Conservation (phyloP, 2,329 filamentous ascomycete species). For the Gliomastix tumulicola region DNA sequence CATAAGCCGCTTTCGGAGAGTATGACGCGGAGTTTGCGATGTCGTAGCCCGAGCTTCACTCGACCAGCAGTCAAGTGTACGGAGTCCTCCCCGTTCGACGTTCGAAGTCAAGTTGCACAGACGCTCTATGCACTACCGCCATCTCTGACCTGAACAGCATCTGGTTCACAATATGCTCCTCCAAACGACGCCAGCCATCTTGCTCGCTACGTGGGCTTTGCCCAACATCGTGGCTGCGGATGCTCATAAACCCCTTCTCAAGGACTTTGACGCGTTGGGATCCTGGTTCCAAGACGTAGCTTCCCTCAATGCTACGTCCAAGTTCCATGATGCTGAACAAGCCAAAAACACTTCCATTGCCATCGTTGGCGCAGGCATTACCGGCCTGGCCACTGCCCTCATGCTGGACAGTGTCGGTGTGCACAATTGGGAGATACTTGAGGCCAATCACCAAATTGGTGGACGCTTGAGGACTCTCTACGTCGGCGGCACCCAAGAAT, state of each 20-base stretch:
- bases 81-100: too few species aligned
- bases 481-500: constrained; percentile 23
- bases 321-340: constrained; percentile 8
- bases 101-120: too few species aligned
- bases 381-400: constrained; percentile 9
- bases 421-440: constrained; percentile 30
- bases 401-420: constrained; percentile 30
- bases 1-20: too few species aligned
- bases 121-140: too few species aligned
- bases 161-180: not conserved
- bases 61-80: too few species aligned
- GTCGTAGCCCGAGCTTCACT: too few species aligned
- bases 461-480: constrained; percentile 34
- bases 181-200: not conserved
- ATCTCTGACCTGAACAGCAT: too few species aligned
- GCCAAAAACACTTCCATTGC: constrained; percentile 6
- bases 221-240: not conserved
- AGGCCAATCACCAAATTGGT: constrained; percentile 26
- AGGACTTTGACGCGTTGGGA: constrained; percentile 20
- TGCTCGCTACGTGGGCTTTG: not conserved
- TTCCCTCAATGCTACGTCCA: constrained; percentile 18
- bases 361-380: constrained; percentile 27
- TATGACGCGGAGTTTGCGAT: too few species aligned
- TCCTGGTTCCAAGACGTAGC: constrained; percentile 30
- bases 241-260: constrained; percentile 2